These are phyloP conservation scores for Sicyos baderoa DNA, from an alignment of 306 rosid species.

Conservation along the genomic window DNA sequence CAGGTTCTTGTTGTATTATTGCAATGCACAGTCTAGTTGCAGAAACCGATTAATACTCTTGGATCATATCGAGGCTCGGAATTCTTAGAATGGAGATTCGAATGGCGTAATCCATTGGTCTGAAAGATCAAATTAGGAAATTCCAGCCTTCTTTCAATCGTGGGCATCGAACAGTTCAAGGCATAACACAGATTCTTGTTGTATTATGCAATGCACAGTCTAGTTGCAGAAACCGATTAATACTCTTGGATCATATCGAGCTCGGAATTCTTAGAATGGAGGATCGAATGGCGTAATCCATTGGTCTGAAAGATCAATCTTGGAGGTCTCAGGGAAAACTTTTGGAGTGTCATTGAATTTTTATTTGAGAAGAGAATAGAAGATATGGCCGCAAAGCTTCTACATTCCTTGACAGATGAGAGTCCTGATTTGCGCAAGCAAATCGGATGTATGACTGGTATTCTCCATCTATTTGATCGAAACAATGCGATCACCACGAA, in stretches of 20 bases:
- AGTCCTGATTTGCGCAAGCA: slow-evolving; percentile 90
- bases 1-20: slow-evolving; percentile 13
- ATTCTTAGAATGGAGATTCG: slow-evolving; percentile 23
- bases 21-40: background rate
- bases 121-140: background rate
- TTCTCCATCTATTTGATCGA: slow-evolving; percentile 78
- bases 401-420: slow-evolving; percentile 86
- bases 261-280: slow-evolving; percentile 21
- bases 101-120: background rate
- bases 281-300: background rate
- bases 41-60: background rate
- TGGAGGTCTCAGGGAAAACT: background rate
- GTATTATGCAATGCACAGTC: background rate
- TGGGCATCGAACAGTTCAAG: too few relatives aligned
- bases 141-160: background rate
- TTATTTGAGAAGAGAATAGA: slow-evolving; percentile 23
- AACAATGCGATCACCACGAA: slow-evolving; percentile 45
- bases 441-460: slow-evolving; percentile 91
- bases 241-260: background rate
- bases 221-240: background rate
- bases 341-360: background rate
- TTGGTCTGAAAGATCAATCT: background rate
- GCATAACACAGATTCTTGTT: too few relatives aligned
- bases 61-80: background rate
- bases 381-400: slow-evolving; percentile 79